These are phyloP conservation scores for Ogataea hybrid DNA, from an alignment of 1,139 yeast species.

Conservation along the genomic window DNA sequence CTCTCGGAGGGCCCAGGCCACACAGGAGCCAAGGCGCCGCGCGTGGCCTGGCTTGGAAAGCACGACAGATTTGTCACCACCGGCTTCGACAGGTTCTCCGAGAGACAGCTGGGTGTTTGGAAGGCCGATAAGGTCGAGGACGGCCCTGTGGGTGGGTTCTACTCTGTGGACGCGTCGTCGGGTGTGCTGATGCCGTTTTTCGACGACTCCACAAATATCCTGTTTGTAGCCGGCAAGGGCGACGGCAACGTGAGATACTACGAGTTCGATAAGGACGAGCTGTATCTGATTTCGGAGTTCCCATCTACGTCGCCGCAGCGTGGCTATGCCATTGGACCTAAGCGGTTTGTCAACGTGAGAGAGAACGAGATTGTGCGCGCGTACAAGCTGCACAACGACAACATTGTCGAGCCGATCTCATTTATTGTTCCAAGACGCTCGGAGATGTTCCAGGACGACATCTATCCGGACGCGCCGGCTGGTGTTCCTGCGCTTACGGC, in stretches of 20 bases:
- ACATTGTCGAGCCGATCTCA: conserved; percentile 81
- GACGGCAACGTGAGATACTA: conserved; percentile 95
- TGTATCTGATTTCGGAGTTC: conserved; percentile 80
- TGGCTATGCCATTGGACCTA: conserved; percentile 90
- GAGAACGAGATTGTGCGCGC: conserved; percentile 83
- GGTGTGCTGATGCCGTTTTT: conserved; percentile 91
- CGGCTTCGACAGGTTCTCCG: conserved; percentile 92
- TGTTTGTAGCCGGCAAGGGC: conserved; percentile 95
- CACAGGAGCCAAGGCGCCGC: conserved; percentile 85
- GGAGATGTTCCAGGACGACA: conserved; percentile 88
- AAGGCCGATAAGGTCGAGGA: conserved; percentile 66
- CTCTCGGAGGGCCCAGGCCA: conserved; percentile 88
- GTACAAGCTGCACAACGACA: conserved; percentile 83
- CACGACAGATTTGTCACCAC: conserved; percentile 85
- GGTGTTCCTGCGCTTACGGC: conserved; percentile 74
- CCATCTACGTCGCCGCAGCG: conserved; percentile 92
- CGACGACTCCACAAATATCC: conserved; percentile 75
- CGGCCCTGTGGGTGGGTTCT: conserved; percentile 89
- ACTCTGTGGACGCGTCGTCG: conserved; percentile 82
- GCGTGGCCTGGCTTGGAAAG: conserved; percentile 89
- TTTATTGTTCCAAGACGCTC: conserved; percentile 92
- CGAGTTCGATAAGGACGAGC: conserved; percentile 80
- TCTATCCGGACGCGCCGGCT: conserved; percentile 89
- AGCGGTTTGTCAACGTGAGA: conserved; percentile 69
- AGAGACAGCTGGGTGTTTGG: conserved; percentile 96